Conservation (phyloP, 257 asterid genomes). For the Misopates orontium region DNA sequence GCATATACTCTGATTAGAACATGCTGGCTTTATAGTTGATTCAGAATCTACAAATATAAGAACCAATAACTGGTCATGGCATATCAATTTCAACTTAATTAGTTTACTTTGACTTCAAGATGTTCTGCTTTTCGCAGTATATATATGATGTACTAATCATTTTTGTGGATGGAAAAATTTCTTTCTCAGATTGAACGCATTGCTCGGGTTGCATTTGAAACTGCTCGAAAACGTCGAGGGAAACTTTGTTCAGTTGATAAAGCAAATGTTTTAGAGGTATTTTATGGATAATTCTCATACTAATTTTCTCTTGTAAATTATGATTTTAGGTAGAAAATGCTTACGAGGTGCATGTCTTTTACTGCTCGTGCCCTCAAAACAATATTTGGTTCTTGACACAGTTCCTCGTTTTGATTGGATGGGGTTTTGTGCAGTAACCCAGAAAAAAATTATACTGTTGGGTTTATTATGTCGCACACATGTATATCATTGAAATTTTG, state of each 20-base stretch:
- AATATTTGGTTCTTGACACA: conserved; percentile 1
- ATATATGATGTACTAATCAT: not conserved
- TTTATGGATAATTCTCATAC: not conserved
- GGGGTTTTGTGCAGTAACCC: too few relatives aligned
- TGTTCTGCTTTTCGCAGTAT: not conserved
- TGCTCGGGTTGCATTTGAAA: conserved; percentile 94
- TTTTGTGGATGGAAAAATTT: conserved; percentile 18
- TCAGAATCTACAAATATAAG: conserved; percentile 9
- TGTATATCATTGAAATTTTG: too few relatives aligned
- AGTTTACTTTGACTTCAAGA: not conserved
- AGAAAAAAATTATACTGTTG: too few relatives aligned
- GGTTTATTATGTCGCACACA: too few relatives aligned
- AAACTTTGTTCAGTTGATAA: conserved; percentile 96
- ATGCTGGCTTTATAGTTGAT: not conserved
- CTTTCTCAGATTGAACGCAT: conserved; percentile 84
- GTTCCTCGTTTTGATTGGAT: not conserved
- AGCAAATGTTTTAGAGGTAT: conserved; percentile 98
- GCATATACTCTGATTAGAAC: conserved; percentile 3
- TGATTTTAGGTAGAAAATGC: not conserved
- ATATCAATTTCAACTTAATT: not conserved
- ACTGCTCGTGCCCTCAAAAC: not conserved
- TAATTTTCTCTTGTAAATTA: conserved; percentile 17
- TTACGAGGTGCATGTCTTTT: conserved; percentile 1
- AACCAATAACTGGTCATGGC: not conserved
- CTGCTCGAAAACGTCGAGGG: conserved; percentile 86